Evolutionary conservation across 352 stramenopile species (phyloP).

Genomic region (Pythium coloratum): DNA sequence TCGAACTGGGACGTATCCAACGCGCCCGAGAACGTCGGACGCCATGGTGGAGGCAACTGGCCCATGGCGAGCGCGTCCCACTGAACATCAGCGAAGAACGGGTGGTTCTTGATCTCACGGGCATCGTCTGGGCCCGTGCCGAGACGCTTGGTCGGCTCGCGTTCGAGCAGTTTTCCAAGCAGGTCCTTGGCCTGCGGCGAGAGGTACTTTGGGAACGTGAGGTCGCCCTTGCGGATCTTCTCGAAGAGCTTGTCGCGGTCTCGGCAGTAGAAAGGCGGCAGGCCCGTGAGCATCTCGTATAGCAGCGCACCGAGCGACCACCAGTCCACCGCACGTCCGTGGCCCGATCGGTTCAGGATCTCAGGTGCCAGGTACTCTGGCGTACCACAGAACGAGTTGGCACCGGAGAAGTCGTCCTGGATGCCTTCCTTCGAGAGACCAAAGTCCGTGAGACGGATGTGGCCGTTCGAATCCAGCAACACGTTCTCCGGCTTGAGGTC

Average conservation of each 20-base stretch:
- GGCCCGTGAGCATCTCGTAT: slow-evolving; percentile 81
- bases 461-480: slow-evolving; percentile 93
- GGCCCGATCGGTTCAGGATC: slow-evolving; percentile 96
- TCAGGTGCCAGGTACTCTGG: slow-evolving; percentile 99
- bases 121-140: slow-evolving; percentile 87
- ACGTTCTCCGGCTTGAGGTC: slow-evolving; percentile 99
- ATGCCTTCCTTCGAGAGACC: slow-evolving; percentile 90
- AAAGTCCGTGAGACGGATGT: slow-evolving; percentile 99
- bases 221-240: slow-evolving; percentile 94
- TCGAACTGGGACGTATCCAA: slow-evolving; percentile 98
- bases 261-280: slow-evolving; percentile 93
- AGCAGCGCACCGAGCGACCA: slow-evolving; percentile 93
- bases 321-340: slow-evolving; percentile 98
- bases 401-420: slow-evolving; percentile 91
- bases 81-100: slow-evolving; percentile 81
- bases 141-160: slow-evolving; percentile 92
- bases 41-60: slow-evolving; percentile 88
- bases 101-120: slow-evolving; percentile 80
- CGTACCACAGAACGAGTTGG: slow-evolving; percentile 97
- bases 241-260: slow-evolving; percentile 97
- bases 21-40: slow-evolving; percentile 89
- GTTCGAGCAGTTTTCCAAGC: slow-evolving; percentile 91
- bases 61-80: slow-evolving; percentile 64
- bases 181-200: slow-evolving; percentile 83
- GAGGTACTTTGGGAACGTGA: slow-evolving; percentile 96